A percentile compares a stretch with the other conserved stretches of the same genome.
Evolutionary conservation across 495 filamentous ascomycete species (phyloP).

Genomic region (Rostrohypoxylon terebratum): DNA sequence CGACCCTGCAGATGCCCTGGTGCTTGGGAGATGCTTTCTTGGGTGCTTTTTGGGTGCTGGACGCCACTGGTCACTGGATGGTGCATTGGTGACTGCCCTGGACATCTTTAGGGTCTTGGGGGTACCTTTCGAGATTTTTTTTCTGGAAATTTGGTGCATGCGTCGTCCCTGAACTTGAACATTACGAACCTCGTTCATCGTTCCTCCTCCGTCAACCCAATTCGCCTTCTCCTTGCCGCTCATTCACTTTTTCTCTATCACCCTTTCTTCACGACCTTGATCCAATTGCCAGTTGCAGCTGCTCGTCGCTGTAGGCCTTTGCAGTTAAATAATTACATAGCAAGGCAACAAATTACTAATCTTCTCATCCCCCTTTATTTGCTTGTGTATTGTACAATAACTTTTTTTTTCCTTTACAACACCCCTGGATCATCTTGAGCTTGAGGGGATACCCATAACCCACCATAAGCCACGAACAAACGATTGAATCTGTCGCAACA

Average conservation of each 20-base stretch:
- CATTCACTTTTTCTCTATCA: conserved; percentile 24
- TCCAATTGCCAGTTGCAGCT: conserved; percentile 11
- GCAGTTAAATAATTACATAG: conserved; percentile 14
- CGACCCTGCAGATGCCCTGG: conserved; percentile 28
- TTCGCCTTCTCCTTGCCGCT: conserved; percentile 22
- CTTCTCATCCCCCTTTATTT: conserved; percentile 10
- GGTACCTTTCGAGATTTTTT: conserved; percentile 27
- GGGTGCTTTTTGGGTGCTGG: neutral
- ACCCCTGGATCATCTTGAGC: conserved; percentile 26
- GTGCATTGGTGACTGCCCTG: conserved; percentile 24
- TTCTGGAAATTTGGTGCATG: conserved; percentile 46
- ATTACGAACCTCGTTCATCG: conserved; percentile 10
- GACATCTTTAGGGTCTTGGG: conserved; percentile 10
- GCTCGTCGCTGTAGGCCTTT: neutral
- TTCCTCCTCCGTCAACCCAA: conserved; percentile 29
- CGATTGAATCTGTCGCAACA: conserved; percentile 36
- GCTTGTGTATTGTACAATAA: conserved; percentile 7
- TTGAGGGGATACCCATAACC: conserved; percentile 28
- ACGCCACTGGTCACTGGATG: no score
- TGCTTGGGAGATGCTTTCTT: neutral
- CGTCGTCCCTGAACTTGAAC: conserved; percentile 9
- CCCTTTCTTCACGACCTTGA: conserved; percentile 18
- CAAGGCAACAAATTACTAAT: conserved; percentile 14
- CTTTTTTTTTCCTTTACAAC: neutral
- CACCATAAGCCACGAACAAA: conserved; percentile 33